Conservation (phyloP, 2,329 filamentous ascomycete genomes). For the Pestalotiopsis sp. region DNA sequence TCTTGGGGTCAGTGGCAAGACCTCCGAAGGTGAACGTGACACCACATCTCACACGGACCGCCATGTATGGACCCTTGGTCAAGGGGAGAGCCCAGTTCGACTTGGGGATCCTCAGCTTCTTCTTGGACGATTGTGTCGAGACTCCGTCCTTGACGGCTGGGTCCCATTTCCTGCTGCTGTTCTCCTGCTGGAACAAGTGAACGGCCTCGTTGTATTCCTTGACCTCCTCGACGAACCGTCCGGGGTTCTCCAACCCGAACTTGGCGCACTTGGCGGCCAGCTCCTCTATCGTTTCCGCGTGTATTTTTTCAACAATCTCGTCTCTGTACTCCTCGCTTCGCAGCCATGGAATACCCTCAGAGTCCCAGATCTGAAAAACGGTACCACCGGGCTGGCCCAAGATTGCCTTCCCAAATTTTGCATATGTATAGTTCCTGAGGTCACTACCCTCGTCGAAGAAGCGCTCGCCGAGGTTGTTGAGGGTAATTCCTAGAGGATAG, state of each 20-base stretch:
- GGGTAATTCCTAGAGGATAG: constrained; percentile 67
- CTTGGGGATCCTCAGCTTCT: constrained; percentile 53
- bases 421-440: constrained; percentile 69
- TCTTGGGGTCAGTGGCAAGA: constrained; percentile 56
- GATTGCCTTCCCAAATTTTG: constrained; percentile 65
- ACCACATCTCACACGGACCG: constrained; percentile 66
- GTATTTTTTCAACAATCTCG: constrained; percentile 57
- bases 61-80: constrained; percentile 59
- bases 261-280: constrained; percentile 52
- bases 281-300: constrained; percentile 53
- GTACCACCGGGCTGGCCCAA: constrained; percentile 58
- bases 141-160: constrained; percentile 64
- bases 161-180: constrained; percentile 53
- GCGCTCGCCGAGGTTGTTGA: constrained; percentile 59
- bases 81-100: constrained; percentile 69
- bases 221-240: constrained; percentile 54
- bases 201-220: constrained; percentile 62
- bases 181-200: constrained; percentile 44
- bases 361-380: constrained; percentile 69
- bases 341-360: constrained; percentile 52
- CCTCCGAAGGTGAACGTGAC: constrained; percentile 73
- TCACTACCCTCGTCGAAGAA: constrained; percentile 71
- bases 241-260: constrained; percentile 48
- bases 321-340: constrained; percentile 64
- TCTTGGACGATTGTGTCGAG: constrained; percentile 56